Percentiles rank a stretch among this genome's conserved stretches.
Conservation (phyloP, 1,284 basidiomycete genomes). For the Cutaneotrichosporon cyanovorans region DNA sequence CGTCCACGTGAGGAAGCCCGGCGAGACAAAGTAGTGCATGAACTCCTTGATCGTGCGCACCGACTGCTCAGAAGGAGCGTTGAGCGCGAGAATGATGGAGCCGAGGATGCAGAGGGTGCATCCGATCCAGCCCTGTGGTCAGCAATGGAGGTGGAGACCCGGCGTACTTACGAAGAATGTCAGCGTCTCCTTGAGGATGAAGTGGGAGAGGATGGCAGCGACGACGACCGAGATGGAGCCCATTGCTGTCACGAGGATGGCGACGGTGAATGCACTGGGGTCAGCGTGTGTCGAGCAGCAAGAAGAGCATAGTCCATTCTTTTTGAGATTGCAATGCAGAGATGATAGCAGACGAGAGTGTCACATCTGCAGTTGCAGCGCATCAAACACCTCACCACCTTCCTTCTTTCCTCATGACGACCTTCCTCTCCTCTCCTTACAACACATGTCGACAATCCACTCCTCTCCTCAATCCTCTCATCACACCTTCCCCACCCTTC, state of each 20-base stretch:
- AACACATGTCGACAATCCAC: too few species aligned
- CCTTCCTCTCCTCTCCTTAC: too few species aligned
- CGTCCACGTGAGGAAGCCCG: slow-evolving; percentile 75
- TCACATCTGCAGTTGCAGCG: too few species aligned
- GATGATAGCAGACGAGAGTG: too few species aligned
- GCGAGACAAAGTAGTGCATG: slow-evolving; percentile 72
- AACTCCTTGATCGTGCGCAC: slow-evolving; percentile 75
- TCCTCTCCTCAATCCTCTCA: too few species aligned
- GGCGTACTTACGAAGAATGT: slow-evolving; percentile 38
- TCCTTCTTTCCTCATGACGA: too few species aligned
- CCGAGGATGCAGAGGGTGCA: slow-evolving; percentile 82
- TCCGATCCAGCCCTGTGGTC: slow-evolving; percentile 68
- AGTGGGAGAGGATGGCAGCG: slow-evolving; percentile 84
- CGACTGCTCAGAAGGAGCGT: slow-evolving; percentile 71
- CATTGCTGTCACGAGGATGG: slow-evolving; percentile 55
- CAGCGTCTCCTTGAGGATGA: slow-evolving; percentile 87
- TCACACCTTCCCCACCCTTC: not conserved
- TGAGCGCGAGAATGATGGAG: slow-evolving; percentile 53
- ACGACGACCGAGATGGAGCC: slow-evolving; percentile 94
- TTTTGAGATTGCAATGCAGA: too few species aligned
- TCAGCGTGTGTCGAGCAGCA: slow-evolving; percentile 2
- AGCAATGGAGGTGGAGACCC: not conserved
- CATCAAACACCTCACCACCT: too few species aligned
- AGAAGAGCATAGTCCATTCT: too few species aligned
- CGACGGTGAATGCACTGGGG: slow-evolving; percentile 37